A percentile compares a stretch with the other conserved stretches of the same genome.
phyloP scores from a whole-genome alignment of 2,329 filamentous ascomycete genomes.

The Colletotrichum gloeosporioides region DNA sequence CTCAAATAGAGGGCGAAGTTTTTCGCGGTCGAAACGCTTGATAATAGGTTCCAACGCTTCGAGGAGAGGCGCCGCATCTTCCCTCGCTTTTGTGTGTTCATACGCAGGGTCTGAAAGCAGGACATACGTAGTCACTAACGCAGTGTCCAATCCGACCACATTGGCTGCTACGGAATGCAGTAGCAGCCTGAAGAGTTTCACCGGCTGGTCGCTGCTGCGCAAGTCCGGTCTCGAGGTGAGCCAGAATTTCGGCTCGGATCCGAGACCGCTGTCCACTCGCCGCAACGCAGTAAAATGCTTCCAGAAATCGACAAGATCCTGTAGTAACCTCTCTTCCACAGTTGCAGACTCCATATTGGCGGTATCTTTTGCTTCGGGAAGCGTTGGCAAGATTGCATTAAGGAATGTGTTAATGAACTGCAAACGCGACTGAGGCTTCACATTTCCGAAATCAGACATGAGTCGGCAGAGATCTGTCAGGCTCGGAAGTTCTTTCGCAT shows the following conservation, averaged over 20 bases:
- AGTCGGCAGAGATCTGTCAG: conserved; percentile 11
- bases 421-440: not conserved
- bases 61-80: not conserved
- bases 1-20: conserved; percentile 6
- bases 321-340: conserved; percentile 14
- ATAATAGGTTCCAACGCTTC: conserved; percentile 8
- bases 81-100: not conserved
- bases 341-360: not conserved
- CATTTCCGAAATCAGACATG: not conserved
- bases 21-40: conserved; percentile 11
- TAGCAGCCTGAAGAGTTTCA: not conserved
- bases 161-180: not conserved
- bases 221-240: conserved; percentile 33
- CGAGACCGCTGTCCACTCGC: conserved; percentile 25
- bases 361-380: not conserved
- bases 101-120: conserved; percentile 10
- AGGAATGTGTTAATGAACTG: conserved; percentile 2
- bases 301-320: conserved; percentile 40
- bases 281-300: conserved; percentile 40
- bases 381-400: not conserved
- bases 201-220: conserved; percentile 18
- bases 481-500: not conserved
- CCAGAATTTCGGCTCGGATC: conserved; percentile 28
- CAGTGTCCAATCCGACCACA: not conserved
- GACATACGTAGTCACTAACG: conserved; percentile 17